Percentiles rank a stretch among this genome's conserved stretches.
Conservation (phyloP, 345 rosid genomes). For the Firmiana major region DNA sequence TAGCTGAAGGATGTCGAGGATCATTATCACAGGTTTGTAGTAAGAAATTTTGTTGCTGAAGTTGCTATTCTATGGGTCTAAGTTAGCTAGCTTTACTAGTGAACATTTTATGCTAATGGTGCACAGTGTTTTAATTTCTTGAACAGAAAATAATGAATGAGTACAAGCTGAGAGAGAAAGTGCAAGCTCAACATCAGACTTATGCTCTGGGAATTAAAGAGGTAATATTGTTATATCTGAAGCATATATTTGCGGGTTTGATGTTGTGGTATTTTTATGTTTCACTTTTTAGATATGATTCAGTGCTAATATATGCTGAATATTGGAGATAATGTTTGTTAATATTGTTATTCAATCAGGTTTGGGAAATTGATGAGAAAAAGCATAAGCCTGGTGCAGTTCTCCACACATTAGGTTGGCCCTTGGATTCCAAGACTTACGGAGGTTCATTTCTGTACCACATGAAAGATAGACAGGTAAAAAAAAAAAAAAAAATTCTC, state of each 20-base stretch:
- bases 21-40: conserved; percentile 83
- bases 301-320: not conserved
- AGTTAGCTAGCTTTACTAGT: not conserved
- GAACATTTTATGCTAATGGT: conserved; percentile 15
- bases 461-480: conserved; percentile 85
- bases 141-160: conserved; percentile 60
- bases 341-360: conserved; percentile 38
- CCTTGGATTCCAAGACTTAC: conserved; percentile 81
- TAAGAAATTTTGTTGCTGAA: conserved; percentile 18
- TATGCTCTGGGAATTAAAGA: conserved; percentile 98
- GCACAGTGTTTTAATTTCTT: conserved; percentile 17
- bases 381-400: conserved; percentile 84
- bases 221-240: conserved; percentile 33
- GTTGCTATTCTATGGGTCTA: conserved; percentile 6
- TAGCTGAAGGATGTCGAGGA: conserved; percentile 98
- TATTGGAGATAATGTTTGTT: not conserved
- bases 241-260: conserved; percentile 9
- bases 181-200: conserved; percentile 86
- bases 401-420: conserved; percentile 92
- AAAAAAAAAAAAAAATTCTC: too few species aligned
- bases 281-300: not conserved
- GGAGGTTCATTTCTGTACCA: conserved; percentile 97
- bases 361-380: conserved; percentile 88
- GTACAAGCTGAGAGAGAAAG: conserved; percentile 72
- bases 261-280: conserved; percentile 2